A percentile compares a stretch with the other conserved stretches of the same genome.
Conservation (phyloP, 495 filamentous ascomycete genomes). For the Lichina pygmaea region DNA sequence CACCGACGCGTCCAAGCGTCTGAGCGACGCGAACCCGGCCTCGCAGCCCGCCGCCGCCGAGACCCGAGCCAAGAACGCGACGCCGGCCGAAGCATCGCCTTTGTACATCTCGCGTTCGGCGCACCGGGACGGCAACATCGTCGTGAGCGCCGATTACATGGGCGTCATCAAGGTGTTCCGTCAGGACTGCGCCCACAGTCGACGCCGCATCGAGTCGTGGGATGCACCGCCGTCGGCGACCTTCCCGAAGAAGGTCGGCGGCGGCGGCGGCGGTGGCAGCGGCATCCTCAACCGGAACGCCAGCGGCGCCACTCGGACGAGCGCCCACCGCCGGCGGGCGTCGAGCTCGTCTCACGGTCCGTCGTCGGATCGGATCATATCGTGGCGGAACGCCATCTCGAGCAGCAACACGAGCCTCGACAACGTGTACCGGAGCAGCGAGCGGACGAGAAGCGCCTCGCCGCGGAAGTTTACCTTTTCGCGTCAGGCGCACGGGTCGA, state of each 20-base stretch:
- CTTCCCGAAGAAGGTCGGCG: conserved; percentile 43
- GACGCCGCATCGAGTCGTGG: conserved; percentile 32
- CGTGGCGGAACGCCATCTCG: conserved; percentile 57
- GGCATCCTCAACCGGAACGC: conserved; percentile 33
- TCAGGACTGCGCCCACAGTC: conserved; percentile 62
- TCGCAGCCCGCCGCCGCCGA: conserved; percentile 10
- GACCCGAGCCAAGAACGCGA: conserved; percentile 21
- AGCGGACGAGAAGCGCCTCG: conserved; percentile 23
- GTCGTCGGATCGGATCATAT: conserved; percentile 62
- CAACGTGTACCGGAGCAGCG: conserved; percentile 15
- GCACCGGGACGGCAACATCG: conserved; percentile 71
- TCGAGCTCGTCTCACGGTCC: conserved; percentile 25
- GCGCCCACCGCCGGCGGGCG: conserved; percentile 28
- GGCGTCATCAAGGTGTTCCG: conserved; percentile 84
- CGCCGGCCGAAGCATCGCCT: conserved; percentile 27
- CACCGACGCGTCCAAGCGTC: conserved; percentile 8
- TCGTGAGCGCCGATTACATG: conserved; percentile 70
- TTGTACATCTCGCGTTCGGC: conserved; percentile 44
- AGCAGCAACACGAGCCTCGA: conserved; percentile 26
- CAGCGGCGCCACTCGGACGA: conserved; percentile 27
- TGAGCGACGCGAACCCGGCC: conserved; percentile 6
- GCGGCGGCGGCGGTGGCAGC: conserved; percentile 15
- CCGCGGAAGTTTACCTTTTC: conserved; percentile 22
- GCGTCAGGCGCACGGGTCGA: not conserved
- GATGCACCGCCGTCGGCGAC: conserved; percentile 33